These are phyloP conservation scores for Lanzia echinophila DNA, from an alignment of 2,329 filamentous ascomycete genomes.

Conservation along the genomic window DNA sequence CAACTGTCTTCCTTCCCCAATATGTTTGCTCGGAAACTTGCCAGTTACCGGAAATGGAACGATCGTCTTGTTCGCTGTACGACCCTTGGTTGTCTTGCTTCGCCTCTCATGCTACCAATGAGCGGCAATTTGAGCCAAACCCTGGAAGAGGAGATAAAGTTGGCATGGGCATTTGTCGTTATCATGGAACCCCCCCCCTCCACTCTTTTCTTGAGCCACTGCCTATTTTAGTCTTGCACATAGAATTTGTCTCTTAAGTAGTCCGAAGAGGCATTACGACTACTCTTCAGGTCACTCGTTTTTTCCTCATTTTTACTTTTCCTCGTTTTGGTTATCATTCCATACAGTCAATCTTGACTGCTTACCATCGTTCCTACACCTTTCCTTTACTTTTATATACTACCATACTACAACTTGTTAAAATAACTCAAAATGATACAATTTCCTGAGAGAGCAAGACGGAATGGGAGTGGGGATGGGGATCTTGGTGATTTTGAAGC, in stretches of 20 bases:
- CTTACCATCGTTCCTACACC: neutral
- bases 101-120: neutral
- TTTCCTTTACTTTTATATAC: neutral
- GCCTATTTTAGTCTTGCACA: neutral
- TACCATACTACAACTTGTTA: neutral
- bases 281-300: neutral
- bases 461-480: neutral
- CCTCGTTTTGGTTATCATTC: neutral
- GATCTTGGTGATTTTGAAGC: constrained; percentile 6
- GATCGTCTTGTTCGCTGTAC: neutral
- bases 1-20: neutral
- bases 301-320: neutral
- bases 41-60: neutral
- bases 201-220: neutral
- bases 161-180: neutral
- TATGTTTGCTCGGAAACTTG: neutral
- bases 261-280: neutral
- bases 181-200: neutral
- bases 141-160: neutral
- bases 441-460: constrained; percentile 2
- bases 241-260: constrained; percentile 3
- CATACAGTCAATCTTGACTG: neutral
- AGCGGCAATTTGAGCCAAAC: neutral
- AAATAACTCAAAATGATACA: constrained; percentile 4
- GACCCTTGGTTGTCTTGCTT: neutral